Base-by-base conservation (phyloP, 371 early-diverging fungal genomes). In the Coemansia sp. region DNA sequence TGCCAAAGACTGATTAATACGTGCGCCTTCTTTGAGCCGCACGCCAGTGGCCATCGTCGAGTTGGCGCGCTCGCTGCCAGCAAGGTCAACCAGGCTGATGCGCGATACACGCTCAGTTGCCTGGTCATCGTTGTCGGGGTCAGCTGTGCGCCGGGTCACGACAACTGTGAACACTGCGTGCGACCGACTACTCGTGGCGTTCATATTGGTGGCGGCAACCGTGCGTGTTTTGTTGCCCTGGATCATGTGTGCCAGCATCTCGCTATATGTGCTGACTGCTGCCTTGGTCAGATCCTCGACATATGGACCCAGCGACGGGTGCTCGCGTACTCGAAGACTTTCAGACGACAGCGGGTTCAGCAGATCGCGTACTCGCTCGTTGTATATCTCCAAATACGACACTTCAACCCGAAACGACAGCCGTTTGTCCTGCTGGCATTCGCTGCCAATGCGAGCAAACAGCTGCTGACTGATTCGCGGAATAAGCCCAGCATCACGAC, bases 191-290 rank as follows among this genome's bases (percentile, higher is more conserved):
- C 95, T 94, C 0, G 90, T 89, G 68, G 89, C 94, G 81, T 98
- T 98, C 98, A 98, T 98, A 71, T 93, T 91, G 40, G 98, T 99
- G 3, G 93, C 88, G 3, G 96, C 97, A 9, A 96, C 94, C 5
- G 94, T 96, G 80, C 90, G 89, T 40, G 89, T 88, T 84, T 91
- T 89, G 78, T 94, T 94, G 52, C 97, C 97, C 80, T 90, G 89
- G 39, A 92, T 91, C 90, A 96, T 79, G 59, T 77, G 78, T 37
- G 30, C 69, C 18, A 68, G 52, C 37, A 79, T 60, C 26, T 72
- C 69, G n/a, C 9, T 52, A 72, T 89, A 88, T 1, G 90, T 88
- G 11, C 83, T 84, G n/a, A 96, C 93, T 4, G 90, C 90, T 23
- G 93, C 79, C 65, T 91, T 89, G 3, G 90, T 91, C 33, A 95